Evolutionary conservation across 2,329 filamentous ascomycete genomes (phyloP), one percentile per base, ranked within the genome.

Genomic region (Arthrobotrys conoides): DNA sequence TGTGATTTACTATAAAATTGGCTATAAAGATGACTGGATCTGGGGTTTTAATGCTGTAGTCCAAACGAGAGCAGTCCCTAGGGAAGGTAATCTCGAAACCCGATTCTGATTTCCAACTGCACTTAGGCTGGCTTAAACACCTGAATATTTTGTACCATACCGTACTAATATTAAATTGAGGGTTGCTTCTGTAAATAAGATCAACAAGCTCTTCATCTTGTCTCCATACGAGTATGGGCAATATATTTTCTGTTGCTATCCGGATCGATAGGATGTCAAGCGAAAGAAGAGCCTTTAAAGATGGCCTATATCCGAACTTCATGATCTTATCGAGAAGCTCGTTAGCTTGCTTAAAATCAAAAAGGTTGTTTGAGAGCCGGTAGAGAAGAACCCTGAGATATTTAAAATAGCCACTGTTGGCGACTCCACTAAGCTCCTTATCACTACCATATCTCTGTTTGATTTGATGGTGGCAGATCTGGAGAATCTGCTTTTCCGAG

Each of bases 351-450:
- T 33, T 3, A 16, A 14, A 5, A 0, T 12, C 10, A 12, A 38
- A 18, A 14, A 71, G 20, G 6, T 65, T 44, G 44, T 71, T 71
- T 5, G 68, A 71, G 33, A 71, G 27, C 6, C 14, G 18, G n/a
- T 44, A 71, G 16, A 71, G 9, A 12, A 71, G 44, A 5, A 30
- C n/a, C 24, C 22, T 33, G 14, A 71, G 16, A 44, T 46, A 55
- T 22, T 71, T 65, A 27, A 64, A 71, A 36, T 71, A 71, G 18
- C 9, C n/a, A 22, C 46, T 64, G 20, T 33, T 49, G 5, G 46
- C 36, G 16, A 71, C 68, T 48, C 68, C 18, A n/a, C 57, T 59
- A 8, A 71, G 20, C 9, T 71, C 57, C 36, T 48, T 65, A 1
- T 48, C 18, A 6, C 1, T 20, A 3, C 53, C 53, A 22, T 46